These are phyloP conservation scores for Rhodotorula sp. DNA, from an alignment of 1,284 basidiomycete species.

Conservation along the genomic window DNA sequence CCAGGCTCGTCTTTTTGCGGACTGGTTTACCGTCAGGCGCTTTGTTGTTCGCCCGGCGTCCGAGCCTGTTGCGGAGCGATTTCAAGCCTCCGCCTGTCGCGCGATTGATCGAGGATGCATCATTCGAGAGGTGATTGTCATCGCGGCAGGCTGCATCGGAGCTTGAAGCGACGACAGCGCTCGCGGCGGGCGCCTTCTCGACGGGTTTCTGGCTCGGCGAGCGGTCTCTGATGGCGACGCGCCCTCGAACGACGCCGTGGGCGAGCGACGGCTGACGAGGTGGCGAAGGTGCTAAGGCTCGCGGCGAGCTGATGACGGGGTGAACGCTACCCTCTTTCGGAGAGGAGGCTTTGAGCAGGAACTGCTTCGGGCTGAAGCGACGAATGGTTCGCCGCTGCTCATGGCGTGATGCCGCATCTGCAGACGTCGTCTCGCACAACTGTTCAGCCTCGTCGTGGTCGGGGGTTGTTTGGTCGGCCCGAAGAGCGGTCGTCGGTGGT, in stretches of 20 bases:
- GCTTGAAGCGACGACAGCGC: too few species aligned
- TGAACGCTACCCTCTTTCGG: not conserved
- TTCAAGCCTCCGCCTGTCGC: slow-evolving; percentile 8
- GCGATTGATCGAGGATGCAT: not conserved
- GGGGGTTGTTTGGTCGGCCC: not conserved
- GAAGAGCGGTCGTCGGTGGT: not conserved
- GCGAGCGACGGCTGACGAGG: not conserved
- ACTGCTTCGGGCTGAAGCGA: slow-evolving; percentile 6
- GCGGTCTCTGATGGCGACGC: too few species aligned
- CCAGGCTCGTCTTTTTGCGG: slow-evolving; percentile 19
- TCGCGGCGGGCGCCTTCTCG: not conserved
- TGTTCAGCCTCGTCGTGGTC: not conserved
- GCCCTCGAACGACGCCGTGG: too few species aligned
- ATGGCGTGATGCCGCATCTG: not conserved
- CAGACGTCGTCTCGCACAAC: not conserved
- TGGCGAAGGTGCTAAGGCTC: not conserved
- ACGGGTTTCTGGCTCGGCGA: not conserved
- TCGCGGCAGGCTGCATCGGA: too few species aligned
- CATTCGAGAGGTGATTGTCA: too few species aligned
- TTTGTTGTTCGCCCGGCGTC: not conserved
- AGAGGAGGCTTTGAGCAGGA: slow-evolving; percentile 11
- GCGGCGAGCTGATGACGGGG: not conserved
- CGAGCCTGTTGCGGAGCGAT: slow-evolving; percentile 11
- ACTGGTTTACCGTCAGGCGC: not conserved
- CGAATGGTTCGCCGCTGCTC: not conserved